Conservation (phyloP, 768 basidiomycete species). For the Lentinus tigrinus region DNA sequence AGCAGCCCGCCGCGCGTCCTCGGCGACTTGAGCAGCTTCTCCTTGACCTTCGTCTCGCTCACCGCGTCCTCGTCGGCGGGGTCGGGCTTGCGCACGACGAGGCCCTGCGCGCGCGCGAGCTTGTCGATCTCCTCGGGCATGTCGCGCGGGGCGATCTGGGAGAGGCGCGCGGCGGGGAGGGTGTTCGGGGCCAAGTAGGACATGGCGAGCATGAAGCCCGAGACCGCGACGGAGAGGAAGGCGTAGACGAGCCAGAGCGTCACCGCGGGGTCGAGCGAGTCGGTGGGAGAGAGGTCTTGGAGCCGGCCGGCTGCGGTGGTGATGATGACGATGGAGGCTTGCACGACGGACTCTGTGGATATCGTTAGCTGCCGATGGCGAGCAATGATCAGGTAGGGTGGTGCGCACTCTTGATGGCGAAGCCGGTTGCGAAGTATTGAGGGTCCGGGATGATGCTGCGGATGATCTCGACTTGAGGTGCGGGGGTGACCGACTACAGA, state of each 20-base stretch:
- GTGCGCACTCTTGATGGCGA: conserved; percentile 40
- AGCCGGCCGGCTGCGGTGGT: conserved; percentile 41
- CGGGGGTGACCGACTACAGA: conserved; percentile 32
- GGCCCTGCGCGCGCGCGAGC: conserved; percentile 23
- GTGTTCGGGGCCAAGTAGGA: conserved; percentile 27
- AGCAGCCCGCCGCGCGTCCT: conserved; percentile 1
- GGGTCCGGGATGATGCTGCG: conserved; percentile 42
- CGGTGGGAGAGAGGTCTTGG: conserved; percentile 35
- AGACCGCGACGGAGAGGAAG: conserved; percentile 34
- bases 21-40: conserved; percentile 34
- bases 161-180: conserved; percentile 39
- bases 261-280: conserved; percentile 38
- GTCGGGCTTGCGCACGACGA: conserved; percentile 13
- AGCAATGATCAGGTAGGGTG: background rate
- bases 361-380: background rate
- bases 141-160: conserved; percentile 34
- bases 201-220: conserved; percentile 32
- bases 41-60: conserved; percentile 25
- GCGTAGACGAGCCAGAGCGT: conserved; percentile 42
- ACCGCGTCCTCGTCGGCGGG: conserved; percentile 19
- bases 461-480: conserved; percentile 38
- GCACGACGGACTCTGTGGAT: conserved; percentile 38
- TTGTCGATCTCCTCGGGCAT: conserved; percentile 31
- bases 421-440: conserved; percentile 40
- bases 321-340: conserved; percentile 43